Percentiles rank a stretch among this genome's conserved stretches.
phyloP scores from a whole-genome alignment of 164 flowering plant species.

The Nymphaea thermarum region DNA sequence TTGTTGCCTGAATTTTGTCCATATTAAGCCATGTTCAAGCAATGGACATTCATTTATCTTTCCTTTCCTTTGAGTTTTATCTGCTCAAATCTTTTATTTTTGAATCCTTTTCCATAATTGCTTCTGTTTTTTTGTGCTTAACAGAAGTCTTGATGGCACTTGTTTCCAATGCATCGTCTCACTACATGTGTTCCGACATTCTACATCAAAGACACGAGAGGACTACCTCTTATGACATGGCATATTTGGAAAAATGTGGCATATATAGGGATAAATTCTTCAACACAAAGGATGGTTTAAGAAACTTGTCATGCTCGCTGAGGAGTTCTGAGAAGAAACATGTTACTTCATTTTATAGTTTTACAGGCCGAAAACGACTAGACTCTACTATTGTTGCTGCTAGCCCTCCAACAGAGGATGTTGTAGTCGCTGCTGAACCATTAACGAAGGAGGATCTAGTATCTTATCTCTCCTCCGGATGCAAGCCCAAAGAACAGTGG shows the following conservation, averaged over 20 bases:
- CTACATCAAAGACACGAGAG: conserved; percentile 12
- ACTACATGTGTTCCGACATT: conserved; percentile 14
- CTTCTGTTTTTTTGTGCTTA: background rate
- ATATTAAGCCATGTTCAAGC: too few relatives aligned
- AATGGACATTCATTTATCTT: too few relatives aligned
- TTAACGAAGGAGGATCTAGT: conserved; percentile 91
- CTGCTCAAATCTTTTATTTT: too few relatives aligned
- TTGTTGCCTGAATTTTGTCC: too few relatives aligned
- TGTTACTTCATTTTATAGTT: conserved; percentile 9
- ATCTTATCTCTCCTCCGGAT: conserved; percentile 87
- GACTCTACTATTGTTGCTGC: conserved; percentile 54
- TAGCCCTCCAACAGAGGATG: conserved; percentile 93
- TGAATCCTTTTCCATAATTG: too few relatives aligned
- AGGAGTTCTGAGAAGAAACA: conserved; percentile 12
- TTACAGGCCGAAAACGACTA: conserved; percentile 19
- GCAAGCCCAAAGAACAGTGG: conserved; percentile 95
- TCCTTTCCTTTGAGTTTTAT: too few relatives aligned
- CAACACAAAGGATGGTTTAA: conserved; percentile 13
- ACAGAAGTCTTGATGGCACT: conserved; percentile 22
- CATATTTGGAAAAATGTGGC: conserved; percentile 6
- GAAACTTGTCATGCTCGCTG: conserved; percentile 19
- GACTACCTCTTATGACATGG: conserved; percentile 8
- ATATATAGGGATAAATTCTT: conserved; percentile 8
- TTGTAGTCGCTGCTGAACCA: conserved; percentile 66
- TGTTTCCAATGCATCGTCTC: conserved; percentile 21